Conservation (phyloP, 768 basidiomycete genomes). For the Suillus occidentalis region DNA sequence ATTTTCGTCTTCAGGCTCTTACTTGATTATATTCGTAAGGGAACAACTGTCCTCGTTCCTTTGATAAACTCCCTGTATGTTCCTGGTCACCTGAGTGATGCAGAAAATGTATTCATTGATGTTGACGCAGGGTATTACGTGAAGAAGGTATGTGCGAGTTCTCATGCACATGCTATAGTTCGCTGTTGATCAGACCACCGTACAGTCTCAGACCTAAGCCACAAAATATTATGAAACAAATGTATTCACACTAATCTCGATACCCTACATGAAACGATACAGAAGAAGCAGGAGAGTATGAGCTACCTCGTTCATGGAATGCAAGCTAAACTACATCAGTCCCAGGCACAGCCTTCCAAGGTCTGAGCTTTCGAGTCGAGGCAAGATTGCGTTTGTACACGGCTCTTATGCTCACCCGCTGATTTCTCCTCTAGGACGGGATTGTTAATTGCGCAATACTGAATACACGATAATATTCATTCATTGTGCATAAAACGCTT, state of each 20-base stretch:
- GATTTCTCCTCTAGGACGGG: not conserved
- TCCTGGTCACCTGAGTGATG: conserved; percentile 82
- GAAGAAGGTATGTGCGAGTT: conserved; percentile 65
- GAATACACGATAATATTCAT: not conserved
- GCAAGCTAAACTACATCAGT: conserved; percentile 56
- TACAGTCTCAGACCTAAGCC: conserved; percentile 81
- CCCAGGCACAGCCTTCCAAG: conserved; percentile 9
- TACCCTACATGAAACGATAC: conserved; percentile 82
- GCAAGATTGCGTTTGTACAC: not conserved
- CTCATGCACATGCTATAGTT: conserved; percentile 7
- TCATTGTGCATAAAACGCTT: not conserved
- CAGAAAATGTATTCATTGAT: conserved; percentile 89
- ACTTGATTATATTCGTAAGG: conserved; percentile 40
- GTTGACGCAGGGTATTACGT: conserved; percentile 97
- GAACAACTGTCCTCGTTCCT: conserved; percentile 87
- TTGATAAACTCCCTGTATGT: conserved; percentile 94
- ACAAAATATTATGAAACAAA: conserved; percentile 73
- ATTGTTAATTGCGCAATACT: not conserved
- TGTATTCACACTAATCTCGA: conserved; percentile 85
- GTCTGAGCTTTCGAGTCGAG: not conserved
- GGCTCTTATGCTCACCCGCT: not conserved
- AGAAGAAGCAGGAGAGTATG: conserved; percentile 89
- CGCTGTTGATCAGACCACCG: not conserved
- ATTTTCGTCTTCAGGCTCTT: not conserved
- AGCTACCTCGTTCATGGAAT: conserved; percentile 71